Evolutionary conservation across 148 eudicot species (phyloP), one percentile per base, ranked within the genome.

Genomic region (Rhododendron ovatum): DNA sequence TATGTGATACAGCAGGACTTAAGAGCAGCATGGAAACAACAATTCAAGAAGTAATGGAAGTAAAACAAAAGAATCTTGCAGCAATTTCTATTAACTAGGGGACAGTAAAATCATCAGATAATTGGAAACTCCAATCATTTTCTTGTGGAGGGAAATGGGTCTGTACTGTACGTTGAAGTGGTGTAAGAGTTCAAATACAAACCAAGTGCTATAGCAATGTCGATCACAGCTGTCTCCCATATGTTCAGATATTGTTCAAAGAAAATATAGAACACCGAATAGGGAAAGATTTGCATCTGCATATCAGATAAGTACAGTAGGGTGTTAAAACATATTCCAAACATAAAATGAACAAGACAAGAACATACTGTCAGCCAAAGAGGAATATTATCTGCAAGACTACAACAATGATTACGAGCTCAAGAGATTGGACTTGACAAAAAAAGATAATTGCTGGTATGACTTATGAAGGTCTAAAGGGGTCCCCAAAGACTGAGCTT

Each of bases 161-260:
- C 2, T 47, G 57, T 26, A 26, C 33, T 79, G 43, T 83, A 69
- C 20, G 35, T 33, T 26, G 35, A 17, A 73, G 13, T 53, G 65
- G 65, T 81, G n/a, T 55, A 71, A 84, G 61, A 73, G 82, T 57
- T 77, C 67, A 26, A 74, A 84, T 33, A 90, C 94, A 79, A 82
- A 93, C 96, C 93, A 78, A 93, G 90, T 80, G 96, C 96, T 86
- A 93, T 90, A 74, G 93, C 89, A 78, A 93, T 89, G 90, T 92
- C 91, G 91, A 91, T 86, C 77, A 93, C 83, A 85, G 96, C 94
- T 82, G 93, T 92, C n/a, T 74, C 69, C 96, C 96, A 93, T 85
- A 93, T 93, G 88, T 93, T 94, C 90, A 93, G 76, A 85, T 93
- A 93, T 89, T 93, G 96, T 91, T 93, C 96, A 91, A 93, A 93